phyloP scores from a whole-genome alignment of 2,329 filamentous ascomycete genomes.

The Cadophora luteo-olivacea region DNA sequence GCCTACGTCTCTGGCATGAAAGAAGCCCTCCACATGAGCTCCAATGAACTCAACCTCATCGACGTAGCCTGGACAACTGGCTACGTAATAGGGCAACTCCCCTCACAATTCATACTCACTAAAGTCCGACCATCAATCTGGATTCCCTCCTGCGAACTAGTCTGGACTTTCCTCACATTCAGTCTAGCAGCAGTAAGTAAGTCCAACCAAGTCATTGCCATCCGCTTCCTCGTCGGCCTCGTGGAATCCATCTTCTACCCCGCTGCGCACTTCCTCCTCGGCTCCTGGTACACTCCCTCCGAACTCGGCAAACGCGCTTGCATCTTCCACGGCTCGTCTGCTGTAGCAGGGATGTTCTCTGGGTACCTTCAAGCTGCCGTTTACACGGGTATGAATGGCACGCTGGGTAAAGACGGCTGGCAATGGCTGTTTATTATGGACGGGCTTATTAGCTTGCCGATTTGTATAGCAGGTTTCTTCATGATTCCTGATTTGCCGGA shows the following conservation, averaged over 20 bases:
- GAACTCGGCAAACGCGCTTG: constrained; percentile 52
- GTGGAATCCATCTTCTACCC: constrained; percentile 40
- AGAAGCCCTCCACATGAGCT: constrained; percentile 53
- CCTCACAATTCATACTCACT: constrained; percentile 49
- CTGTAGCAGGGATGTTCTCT: constrained; percentile 51
- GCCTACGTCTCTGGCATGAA: constrained; percentile 55
- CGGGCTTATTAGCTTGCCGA: constrained; percentile 45
- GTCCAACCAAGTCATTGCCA: constrained; percentile 43
- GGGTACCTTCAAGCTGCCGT: constrained; percentile 53
- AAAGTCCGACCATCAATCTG: constrained; percentile 51
- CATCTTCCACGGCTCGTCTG: constrained; percentile 49
- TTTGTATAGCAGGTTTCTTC: constrained; percentile 42
- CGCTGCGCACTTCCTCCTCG: constrained; percentile 43
- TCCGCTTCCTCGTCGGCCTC: constrained; percentile 53
- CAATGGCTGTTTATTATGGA: constrained; percentile 56
- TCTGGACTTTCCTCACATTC: constrained; percentile 47
- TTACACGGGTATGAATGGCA: constrained; percentile 49
- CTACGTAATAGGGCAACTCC: constrained; percentile 58
- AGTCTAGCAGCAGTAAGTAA: constrained; percentile 47
- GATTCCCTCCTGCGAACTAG: constrained; percentile 51
- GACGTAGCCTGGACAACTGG: constrained; percentile 57
- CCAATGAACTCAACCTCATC: constrained; percentile 49
- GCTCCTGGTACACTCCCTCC: constrained; percentile 52
- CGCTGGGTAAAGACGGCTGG: constrained; percentile 49
- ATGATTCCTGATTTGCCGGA: constrained; percentile 41